Base-by-base conservation (phyloP, 202 grass and related monocot species). In the Panicum hallii region DNA sequence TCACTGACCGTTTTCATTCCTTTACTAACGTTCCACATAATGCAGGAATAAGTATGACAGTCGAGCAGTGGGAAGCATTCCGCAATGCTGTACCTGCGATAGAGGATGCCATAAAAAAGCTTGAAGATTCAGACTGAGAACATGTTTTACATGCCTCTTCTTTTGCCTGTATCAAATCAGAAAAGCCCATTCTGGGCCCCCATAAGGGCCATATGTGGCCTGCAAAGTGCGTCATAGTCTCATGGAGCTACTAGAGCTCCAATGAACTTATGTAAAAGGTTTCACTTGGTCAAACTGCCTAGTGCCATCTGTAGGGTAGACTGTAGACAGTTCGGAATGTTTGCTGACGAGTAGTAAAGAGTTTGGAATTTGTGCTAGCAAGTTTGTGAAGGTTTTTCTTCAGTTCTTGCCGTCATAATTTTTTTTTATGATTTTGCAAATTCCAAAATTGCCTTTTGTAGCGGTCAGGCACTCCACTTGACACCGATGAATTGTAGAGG, bases 61-160 rank as follows among this genome's bases (percentile, higher is more conserved):
- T 89, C 0, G 91, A 99, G 66, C 96, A 99, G 85, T 99, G 93
- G 96, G 91, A 92, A 87, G 86, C 86, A 49, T 95, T 99, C 67
- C 72, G 75, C 20, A 82, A 95, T 56, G 71, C 86, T 46, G 82
- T 91, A 32, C 93, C 96, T 19, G 83, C 85, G 28, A 88, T 99
- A 86, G 91, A 92, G 53, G 88, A 94, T 62, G 96, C 96, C 49
- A 92, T 99, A 56, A 91, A 86, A 78, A 87, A 89, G 74, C 58
- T 99, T 30, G 89, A 84, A 89, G 96, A 83, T 32, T 89, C 66
- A 32, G 87, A 93, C 49, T 93, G 72, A 89, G 67, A 49, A 28
- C 50, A 57, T 71, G 13, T 83, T 67, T 65, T 57, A 70, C 6
- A 58, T 74, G 57, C 58, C 14, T 52, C 28, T 58, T 28, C 4